These are phyloP conservation scores for Papiliotrema fonsecae DNA, from an alignment of 1,284 basidiomycete species.

Conservation along the genomic window DNA sequence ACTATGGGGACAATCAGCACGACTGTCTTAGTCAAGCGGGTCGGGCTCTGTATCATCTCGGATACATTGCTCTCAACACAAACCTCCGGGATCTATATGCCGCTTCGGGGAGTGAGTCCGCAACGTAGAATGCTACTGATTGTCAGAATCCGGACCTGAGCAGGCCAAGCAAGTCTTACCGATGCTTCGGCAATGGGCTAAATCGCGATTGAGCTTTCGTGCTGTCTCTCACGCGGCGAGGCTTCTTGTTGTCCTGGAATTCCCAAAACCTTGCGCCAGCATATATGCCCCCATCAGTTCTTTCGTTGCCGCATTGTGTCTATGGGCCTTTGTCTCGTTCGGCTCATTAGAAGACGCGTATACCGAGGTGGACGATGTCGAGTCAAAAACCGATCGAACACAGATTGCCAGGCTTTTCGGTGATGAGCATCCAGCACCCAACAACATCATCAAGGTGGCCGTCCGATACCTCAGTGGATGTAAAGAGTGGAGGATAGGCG, in stretches of 20 bases:
- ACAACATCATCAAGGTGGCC: conserved; percentile 3
- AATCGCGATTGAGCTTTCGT: conserved; percentile 6
- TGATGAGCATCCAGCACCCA: background rate
- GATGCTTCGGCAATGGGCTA: conserved; percentile 11
- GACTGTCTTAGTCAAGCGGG: conserved; percentile 1
- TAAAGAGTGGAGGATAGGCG: conserved; percentile 20
- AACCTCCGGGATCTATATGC: conserved; percentile 19
- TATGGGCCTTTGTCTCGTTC: conserved; percentile 16
- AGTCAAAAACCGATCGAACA: background rate
- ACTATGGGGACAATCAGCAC: conserved; percentile 7
- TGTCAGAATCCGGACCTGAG: conserved; percentile 8
- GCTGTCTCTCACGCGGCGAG: conserved; percentile 13
- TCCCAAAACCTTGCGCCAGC: conserved; percentile 7
- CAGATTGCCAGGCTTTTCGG: background rate
- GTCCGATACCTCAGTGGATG: conserved; percentile 17
- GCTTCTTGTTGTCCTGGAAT: conserved; percentile 9
- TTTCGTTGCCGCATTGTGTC: conserved; percentile 14
- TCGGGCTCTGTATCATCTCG: conserved; percentile 19
- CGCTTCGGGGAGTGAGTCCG: conserved; percentile 16
- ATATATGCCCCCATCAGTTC: conserved; percentile 16
- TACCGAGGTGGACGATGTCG: background rate
- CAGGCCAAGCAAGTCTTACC: conserved; percentile 5
- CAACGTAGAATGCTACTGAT: background rate
- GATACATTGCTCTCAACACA: conserved; percentile 15
- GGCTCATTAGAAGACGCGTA: conserved; percentile 5